Conservation (phyloP, 495 filamentous ascomycete genomes). For the Hyaloscypha finlandica region DNA sequence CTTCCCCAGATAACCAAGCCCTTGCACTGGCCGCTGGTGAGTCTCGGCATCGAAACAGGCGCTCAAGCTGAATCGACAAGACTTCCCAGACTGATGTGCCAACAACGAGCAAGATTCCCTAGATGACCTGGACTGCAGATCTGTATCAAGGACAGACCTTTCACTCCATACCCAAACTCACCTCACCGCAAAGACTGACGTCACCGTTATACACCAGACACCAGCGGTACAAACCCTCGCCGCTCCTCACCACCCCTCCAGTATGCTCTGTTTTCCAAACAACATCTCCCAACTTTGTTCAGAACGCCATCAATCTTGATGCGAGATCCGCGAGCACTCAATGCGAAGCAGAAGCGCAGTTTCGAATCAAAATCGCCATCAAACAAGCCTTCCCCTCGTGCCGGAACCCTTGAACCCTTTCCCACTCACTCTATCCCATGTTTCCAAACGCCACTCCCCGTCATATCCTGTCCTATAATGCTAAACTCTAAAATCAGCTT, state of each 20-base stretch:
- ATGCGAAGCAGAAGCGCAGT: slow-evolving; percentile 1
- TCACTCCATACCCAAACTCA: background rate
- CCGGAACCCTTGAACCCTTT: background rate
- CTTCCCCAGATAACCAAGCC: background rate
- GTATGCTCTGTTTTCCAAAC: background rate
- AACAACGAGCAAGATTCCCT: background rate
- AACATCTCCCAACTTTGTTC: background rate
- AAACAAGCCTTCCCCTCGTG: background rate
- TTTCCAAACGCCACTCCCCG: no score
- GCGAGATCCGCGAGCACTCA: slow-evolving; percentile 6
- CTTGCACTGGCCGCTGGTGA: background rate
- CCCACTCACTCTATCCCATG: background rate
- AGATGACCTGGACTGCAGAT: background rate
- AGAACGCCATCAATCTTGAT: background rate
- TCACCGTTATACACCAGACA: background rate
- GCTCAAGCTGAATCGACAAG: background rate
- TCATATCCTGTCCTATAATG: no score
- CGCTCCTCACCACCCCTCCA: background rate
- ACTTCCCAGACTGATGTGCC: background rate
- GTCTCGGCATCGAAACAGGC: background rate
- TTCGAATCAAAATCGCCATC: background rate
- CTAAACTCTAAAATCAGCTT: background rate
- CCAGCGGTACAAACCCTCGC: background rate
- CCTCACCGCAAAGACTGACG: background rate
- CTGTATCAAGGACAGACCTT: background rate